A percentile compares a stretch with the other conserved stretches of the same genome.
Evolutionary conservation across 129 eudicot genomes (phyloP).

Genomic region (Pittosporum tobira): DNA sequence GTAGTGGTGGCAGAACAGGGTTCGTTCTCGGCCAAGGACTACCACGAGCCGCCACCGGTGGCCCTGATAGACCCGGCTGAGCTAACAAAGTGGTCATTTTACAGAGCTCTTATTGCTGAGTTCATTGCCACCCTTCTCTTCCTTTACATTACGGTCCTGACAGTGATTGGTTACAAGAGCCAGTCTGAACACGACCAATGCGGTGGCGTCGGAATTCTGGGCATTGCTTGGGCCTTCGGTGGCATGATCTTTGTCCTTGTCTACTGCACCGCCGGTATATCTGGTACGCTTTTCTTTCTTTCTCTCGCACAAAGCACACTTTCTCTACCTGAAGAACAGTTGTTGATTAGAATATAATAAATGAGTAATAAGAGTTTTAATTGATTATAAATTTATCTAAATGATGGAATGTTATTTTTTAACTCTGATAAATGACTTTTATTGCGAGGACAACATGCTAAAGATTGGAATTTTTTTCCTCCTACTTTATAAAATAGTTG

Average conservation of each 20-base stretch:
- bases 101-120: conserved; percentile 74
- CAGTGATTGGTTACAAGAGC: conserved; percentile 71
- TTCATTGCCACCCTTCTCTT: conserved; percentile 66
- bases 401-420: no score
- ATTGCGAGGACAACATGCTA: no score
- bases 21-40: conserved; percentile 63
- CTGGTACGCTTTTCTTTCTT: conserved; percentile 26
- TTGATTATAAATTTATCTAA: no score
- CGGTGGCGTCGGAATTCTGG: conserved; percentile 74
- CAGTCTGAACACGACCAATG: conserved; percentile 52
- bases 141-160: conserved; percentile 55
- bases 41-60: conserved; percentile 85
- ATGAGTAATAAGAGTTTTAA: no score
- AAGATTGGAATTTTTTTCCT: no score
- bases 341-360: no score
- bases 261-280: conserved; percentile 90
- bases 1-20: conserved; percentile 42
- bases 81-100: conserved; percentile 64
- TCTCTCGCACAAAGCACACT: no score
- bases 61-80: conserved; percentile 61
- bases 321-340: no score
- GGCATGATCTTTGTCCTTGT: conserved; percentile 89
- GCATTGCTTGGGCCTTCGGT: conserved; percentile 81
- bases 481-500: no score
- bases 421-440: no score